Evolutionary conservation across 2,329 filamentous ascomycete species (phyloP).

Genomic region (Lachnellula hyalina): DNA sequence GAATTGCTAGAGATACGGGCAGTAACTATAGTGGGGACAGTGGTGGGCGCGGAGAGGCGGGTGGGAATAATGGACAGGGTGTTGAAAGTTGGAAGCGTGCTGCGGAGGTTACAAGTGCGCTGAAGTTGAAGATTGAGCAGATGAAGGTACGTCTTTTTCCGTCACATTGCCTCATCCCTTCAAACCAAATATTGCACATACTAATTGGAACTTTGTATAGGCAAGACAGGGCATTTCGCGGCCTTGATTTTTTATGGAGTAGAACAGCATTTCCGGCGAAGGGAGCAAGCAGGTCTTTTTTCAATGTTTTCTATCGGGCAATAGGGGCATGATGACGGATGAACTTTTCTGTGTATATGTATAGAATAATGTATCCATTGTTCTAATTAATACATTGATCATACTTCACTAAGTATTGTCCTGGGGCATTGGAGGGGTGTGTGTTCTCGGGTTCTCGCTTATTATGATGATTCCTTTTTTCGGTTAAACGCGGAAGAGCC

Average conservation of each 20-base stretch:
- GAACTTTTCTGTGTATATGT: too few species aligned
- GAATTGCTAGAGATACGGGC: slow-evolving; percentile 30
- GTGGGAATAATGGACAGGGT: slow-evolving; percentile 42
- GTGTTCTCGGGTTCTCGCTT: too few species aligned
- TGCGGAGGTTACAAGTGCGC: slow-evolving; percentile 92
- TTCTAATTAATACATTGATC: too few species aligned
- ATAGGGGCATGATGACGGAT: not conserved
- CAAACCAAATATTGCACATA: not conserved
- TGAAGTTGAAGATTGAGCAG: slow-evolving; percentile 96
- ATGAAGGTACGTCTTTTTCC: slow-evolving; percentile 66
- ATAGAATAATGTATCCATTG: too few species aligned
- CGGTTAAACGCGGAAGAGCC: too few species aligned
- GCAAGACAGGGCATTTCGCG: slow-evolving; percentile 47
- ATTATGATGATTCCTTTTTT: too few species aligned
- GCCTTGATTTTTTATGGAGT: slow-evolving; percentile 28
- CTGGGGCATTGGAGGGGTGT: too few species aligned
- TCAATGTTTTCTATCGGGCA: not conserved
- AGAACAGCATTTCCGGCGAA: not conserved
- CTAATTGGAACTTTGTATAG: slow-evolving; percentile 26
- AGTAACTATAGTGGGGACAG: slow-evolving; percentile 25
- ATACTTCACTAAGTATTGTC: too few species aligned
- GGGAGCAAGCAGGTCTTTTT: not conserved
- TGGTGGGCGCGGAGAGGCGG: slow-evolving; percentile 5
- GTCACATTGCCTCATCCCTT: not conserved
- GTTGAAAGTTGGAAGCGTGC: slow-evolving; percentile 95